Conservation (phyloP, 306 rosid genomes). For the barrel medic (Medicago truncatula) region DNA sequence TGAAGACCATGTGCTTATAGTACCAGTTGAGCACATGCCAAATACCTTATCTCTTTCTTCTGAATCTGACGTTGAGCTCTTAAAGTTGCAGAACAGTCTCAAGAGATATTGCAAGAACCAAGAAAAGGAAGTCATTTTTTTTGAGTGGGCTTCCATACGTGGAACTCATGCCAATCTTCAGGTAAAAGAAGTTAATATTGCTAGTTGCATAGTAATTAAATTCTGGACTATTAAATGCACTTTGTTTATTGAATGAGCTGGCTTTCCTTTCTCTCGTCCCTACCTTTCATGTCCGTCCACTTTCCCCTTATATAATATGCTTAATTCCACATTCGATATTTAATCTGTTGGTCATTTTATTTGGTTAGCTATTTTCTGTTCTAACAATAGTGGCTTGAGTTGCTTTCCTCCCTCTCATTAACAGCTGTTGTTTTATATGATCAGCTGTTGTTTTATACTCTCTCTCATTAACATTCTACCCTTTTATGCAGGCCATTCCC, state of each 20-base stretch:
- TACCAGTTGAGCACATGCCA: slow-evolving; percentile 84
- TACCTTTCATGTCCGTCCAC: slow-evolving; percentile 14
- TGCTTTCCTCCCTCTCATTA: neutral
- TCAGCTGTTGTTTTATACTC: slow-evolving; percentile 14
- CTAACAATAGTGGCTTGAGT: slow-evolving; percentile 16
- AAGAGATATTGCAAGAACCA: slow-evolving; percentile 61
- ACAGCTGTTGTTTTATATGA: slow-evolving; percentile 13
- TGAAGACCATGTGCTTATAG: slow-evolving; percentile 79
- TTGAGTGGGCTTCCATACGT: slow-evolving; percentile 88
- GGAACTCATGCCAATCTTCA: slow-evolving; percentile 94
- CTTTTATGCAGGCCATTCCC: slow-evolving; percentile 76
- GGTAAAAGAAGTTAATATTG: slow-evolving; percentile 54
- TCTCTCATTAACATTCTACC: slow-evolving; percentile 31
- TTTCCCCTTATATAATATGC: slow-evolving; percentile 28
- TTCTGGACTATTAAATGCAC: neutral
- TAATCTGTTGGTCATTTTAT: slow-evolving; percentile 22
- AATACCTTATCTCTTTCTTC: slow-evolving; percentile 66
- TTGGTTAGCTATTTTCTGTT: slow-evolving; percentile 34
- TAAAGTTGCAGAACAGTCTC: slow-evolving; percentile 69
- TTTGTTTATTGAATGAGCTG: slow-evolving; percentile 23
- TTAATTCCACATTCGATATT: slow-evolving; percentile 24
- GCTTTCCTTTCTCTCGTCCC: slow-evolving; percentile 25
- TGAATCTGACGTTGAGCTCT: slow-evolving; percentile 71
- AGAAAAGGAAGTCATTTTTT: slow-evolving; percentile 85
- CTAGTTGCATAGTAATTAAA: slow-evolving; percentile 31